Conservation (phyloP, 2,329 filamentous ascomycete species). For the Fusarium pseudograminearum region DNA sequence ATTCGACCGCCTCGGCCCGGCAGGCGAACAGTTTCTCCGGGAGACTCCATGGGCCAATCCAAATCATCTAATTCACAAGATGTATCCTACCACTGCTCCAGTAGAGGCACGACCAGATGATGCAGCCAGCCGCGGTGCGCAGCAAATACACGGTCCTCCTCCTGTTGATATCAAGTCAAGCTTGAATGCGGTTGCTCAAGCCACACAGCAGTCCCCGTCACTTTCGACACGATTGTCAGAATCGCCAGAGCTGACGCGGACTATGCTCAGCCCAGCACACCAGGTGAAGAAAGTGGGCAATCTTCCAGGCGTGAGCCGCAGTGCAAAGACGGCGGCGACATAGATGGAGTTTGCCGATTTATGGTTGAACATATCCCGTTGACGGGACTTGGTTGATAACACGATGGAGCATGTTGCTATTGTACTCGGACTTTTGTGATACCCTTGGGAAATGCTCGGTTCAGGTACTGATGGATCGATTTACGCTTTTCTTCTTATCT, state of each 20-base stretch:
- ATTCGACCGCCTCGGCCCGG: conserved; percentile 68
- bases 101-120: conserved; percentile 23
- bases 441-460: conserved; percentile 51
- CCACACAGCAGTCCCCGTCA: conserved; percentile 47
- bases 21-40: conserved; percentile 88
- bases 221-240: conserved; percentile 51
- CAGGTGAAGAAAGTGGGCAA: conserved; percentile 52
- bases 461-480: conserved; percentile 40
- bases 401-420: conserved; percentile 45
- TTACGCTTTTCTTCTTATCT: conserved; percentile 11
- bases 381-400: conserved; percentile 40
- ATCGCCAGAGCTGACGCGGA: conserved; percentile 60
- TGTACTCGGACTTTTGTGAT: conserved; percentile 54
- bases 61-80: conserved; percentile 77
- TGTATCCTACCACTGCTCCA: conserved; percentile 52
- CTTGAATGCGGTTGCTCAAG: conserved; percentile 42
- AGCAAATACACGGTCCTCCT: conserved; percentile 31
- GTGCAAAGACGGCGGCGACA: conserved; percentile 53
- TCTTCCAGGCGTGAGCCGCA: conserved; percentile 50
- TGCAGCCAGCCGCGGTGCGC: conserved; percentile 38
- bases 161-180: conserved; percentile 42
- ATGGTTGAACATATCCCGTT: conserved; percentile 28
- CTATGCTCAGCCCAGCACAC: conserved; percentile 50
- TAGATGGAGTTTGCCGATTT: conserved; percentile 34
- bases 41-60: conserved; percentile 94